These are phyloP conservation scores for Juglanconis oblonga DNA, from an alignment of 2,329 filamentous ascomycete genomes.

Conservation along the genomic window DNA sequence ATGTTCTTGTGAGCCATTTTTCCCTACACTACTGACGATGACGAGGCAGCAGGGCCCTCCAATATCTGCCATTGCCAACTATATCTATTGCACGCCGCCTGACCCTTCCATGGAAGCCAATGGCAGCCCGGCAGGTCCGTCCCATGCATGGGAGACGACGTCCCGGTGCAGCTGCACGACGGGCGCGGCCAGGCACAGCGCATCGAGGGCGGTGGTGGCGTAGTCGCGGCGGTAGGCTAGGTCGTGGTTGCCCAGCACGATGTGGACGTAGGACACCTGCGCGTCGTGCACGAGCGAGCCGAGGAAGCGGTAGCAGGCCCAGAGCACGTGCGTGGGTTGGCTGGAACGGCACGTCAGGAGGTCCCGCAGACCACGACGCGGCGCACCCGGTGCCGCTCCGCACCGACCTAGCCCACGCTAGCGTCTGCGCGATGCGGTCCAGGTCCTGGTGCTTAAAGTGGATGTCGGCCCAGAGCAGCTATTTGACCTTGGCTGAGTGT, in stretches of 20 bases:
- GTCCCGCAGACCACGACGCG: constrained; percentile 32
- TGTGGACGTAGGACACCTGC: constrained; percentile 28
- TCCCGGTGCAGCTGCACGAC: constrained; percentile 24
- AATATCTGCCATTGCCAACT: too few species aligned
- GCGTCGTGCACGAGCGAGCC: constrained; percentile 23
- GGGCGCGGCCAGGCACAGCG: constrained; percentile 16
- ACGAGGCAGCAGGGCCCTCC: too few species aligned
- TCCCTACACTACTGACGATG: too few species aligned
- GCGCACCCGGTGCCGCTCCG: constrained; percentile 19
- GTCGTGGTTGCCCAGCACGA: constrained; percentile 34
- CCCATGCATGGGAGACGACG: constrained; percentile 24
- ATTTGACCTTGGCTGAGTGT: constrained; percentile 13
- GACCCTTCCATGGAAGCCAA: too few species aligned
- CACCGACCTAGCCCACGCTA: constrained; percentile 28
- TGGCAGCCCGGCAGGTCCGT: too few species aligned
- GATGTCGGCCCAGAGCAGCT: constrained; percentile 32
- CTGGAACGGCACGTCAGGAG: constrained; percentile 27
- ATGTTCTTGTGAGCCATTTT: too few species aligned
- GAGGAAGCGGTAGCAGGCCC: constrained; percentile 31
- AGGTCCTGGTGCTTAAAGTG: constrained; percentile 31
- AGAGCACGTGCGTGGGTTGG: constrained; percentile 29
- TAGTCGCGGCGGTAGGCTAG: constrained; percentile 30
- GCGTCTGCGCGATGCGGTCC: constrained; percentile 26
- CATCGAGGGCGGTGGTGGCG: constrained; percentile 29
- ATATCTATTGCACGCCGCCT: too few species aligned